phyloP scores from a whole-genome alignment of 2,329 filamentous ascomycete species.

The Fusarium cicatricum region DNA sequence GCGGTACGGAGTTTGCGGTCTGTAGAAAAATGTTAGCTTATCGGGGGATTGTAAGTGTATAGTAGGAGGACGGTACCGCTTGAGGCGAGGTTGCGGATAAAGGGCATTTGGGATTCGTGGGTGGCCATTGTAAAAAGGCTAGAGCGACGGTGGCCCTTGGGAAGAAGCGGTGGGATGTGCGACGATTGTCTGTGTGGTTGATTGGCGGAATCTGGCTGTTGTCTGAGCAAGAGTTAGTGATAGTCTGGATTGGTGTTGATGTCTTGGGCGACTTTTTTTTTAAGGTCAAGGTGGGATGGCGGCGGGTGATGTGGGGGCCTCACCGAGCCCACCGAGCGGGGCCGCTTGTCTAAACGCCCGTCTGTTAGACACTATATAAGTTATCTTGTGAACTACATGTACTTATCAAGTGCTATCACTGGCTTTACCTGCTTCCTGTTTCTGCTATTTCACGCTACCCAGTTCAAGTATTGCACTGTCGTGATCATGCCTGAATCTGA shows the following conservation, averaged over 20 bases:
- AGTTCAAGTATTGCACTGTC: no score
- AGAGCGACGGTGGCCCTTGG: slow-evolving; percentile 23
- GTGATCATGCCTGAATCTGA: no score
- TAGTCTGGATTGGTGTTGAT: slow-evolving; percentile 28
- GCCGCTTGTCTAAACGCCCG: not conserved
- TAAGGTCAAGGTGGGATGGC: slow-evolving; percentile 36
- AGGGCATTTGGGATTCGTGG: slow-evolving; percentile 67
- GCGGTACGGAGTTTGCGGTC: no score
- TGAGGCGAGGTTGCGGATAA: slow-evolving; percentile 84
- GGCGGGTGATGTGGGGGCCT: slow-evolving; percentile 33
- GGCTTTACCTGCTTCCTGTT: no score
- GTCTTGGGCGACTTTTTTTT: slow-evolving; percentile 37
- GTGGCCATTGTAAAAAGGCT: slow-evolving; percentile 32
- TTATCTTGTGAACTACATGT: no score
- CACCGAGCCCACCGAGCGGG: slow-evolving; percentile 23
- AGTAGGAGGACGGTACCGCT: slow-evolving; percentile 67
- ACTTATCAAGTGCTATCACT: no score
- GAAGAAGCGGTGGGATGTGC: not conserved
- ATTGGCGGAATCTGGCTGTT: not conserved
- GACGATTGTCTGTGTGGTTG: not conserved
- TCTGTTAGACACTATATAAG: not conserved
- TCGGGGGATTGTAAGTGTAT: no score
- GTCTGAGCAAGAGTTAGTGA: not conserved
- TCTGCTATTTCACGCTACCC: no score
- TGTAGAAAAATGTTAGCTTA: no score